Conservation (phyloP, 495 filamentous ascomycete species). For the Emericellopsis terricola region DNA sequence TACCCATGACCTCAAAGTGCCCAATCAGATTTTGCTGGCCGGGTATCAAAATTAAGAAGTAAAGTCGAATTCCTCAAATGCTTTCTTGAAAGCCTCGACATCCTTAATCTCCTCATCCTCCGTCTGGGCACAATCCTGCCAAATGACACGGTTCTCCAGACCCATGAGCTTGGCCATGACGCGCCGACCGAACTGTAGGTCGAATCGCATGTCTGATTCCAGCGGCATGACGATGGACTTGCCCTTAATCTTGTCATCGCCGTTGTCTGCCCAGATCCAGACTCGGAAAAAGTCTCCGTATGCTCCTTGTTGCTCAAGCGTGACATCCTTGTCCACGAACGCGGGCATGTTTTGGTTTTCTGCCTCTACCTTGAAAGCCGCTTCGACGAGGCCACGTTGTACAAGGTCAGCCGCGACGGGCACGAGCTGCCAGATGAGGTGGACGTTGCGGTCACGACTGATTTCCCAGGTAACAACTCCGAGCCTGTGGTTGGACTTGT, state of each 20-base stretch:
- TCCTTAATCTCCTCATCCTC: conserved; percentile 62
- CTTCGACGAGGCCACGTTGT: conserved; percentile 51
- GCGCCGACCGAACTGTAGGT: conserved; percentile 46
- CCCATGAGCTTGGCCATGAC: conserved; percentile 79
- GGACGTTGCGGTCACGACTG: conserved; percentile 55
- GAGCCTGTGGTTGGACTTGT: conserved; percentile 34
- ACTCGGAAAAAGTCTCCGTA: conserved; percentile 67
- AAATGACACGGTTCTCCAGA: conserved; percentile 53
- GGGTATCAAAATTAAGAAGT: too few relatives aligned
- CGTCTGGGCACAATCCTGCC: conserved; percentile 67
- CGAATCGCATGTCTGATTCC: conserved; percentile 29
- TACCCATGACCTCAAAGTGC: too few relatives aligned
- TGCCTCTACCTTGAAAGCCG: conserved; percentile 68
- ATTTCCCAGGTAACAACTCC: conserved; percentile 88
- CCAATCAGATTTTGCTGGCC: too few relatives aligned
- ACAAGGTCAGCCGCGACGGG: conserved; percentile 52
- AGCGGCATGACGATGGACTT: conserved; percentile 31
- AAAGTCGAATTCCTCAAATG: conserved; percentile 82
- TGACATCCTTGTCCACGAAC: conserved; percentile 22
- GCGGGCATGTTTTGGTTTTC: conserved; percentile 55
- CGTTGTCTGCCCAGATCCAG: conserved; percentile 50
- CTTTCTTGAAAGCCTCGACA: conserved; percentile 61
- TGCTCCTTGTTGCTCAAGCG: conserved; percentile 22
- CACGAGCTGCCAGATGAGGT: conserved; percentile 89
- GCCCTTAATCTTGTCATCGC: conserved; percentile 19